Base-by-base conservation (phyloP, 2,329 filamentous ascomycete genomes). In the Mycosphaerella sp. region DNA sequence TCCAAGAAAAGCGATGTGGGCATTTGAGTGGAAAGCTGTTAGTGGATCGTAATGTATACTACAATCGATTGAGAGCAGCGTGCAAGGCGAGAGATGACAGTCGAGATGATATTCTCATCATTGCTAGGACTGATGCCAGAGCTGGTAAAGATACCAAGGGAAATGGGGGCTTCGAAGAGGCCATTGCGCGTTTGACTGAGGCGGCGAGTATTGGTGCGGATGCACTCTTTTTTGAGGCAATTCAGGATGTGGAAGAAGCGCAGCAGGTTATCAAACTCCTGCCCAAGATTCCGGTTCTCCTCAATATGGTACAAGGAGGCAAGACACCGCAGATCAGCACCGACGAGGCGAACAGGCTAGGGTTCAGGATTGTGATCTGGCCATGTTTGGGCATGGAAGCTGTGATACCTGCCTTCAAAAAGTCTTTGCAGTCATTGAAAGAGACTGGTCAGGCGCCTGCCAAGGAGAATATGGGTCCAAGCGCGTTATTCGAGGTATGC, bases 101-200 rank as follows among this genome's bases (percentile, higher is more conserved):
- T 31, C 71, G 72, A 9, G 74, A 74, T 12, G 82, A 85, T 58
- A 81, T 86, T 38, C 75, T 86, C 29, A 75, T 86, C 52, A 85
- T 86, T 53, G 82, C 82, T 1, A 74, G 83, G 9, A 85, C 82
- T 0, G 83, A 86, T 60, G 79, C 82, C 1, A 68, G 83, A 3
- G 80, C 82, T 56, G 65, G 65, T 1, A 59, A 57, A 21, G 64
- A 67, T 47, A 46, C 54, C 3, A 58, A 63, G 31, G 62, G 62
- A 2, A 70, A 73, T 0, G 71, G 75, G 5, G 82, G 81, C 0
- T 85, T 79, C 58, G 79, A 80, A 8, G 80, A 79, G 60, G 78
- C 80, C 2, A 66, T 83, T 7, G 60, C 61, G 1, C 69, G 82
- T 1, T 67, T 85, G 21, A 70, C 70, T 54, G 72, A 69, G 1